Evolutionary conservation across 2,329 filamentous ascomycete species (phyloP), one percentile per base, ranked within the genome.

Genomic region (Pyrenophora tritici-repentis): DNA sequence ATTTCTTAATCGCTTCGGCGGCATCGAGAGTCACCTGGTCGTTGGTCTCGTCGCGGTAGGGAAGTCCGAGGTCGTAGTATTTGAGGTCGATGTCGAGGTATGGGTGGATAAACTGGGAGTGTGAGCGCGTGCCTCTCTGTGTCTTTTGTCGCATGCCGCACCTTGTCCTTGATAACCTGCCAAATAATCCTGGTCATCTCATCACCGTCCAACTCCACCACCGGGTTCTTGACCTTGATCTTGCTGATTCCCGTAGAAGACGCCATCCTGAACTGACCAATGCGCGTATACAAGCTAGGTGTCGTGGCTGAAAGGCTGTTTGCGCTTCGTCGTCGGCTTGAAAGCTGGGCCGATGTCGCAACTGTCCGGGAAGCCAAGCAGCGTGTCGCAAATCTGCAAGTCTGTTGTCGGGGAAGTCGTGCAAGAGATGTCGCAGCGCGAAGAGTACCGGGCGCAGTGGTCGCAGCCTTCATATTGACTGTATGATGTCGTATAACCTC

Each of bases 151-250:
- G 14, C 14, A 22, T 36, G 14, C 17, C 73, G 60, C 73, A 83
- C 81, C 73, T 95, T 96, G 80, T 97, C 90, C 85, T 97, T 97
- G 85, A 99, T 99, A 77, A 90, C 87, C 81, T 97, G 83, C 94
- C 94, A 99, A 82, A 99, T 99, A 76, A 99, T 92, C 70, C 94
- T 85, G 68, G 94, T 99, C 94, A 97, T 97, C 87, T 87, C 86
- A 76, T 87, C 85, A 71, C 93, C 93, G 75, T 97, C 93, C 70
- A 97, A 85, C 82, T 97, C 94, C 76, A 99, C 94, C 75, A 99
- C 87, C 62, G 94, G 94, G 79, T 96, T 97, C 86, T 96, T 92
- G 82, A 99, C 94, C 85, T 96, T 94, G 84, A 97, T 97, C 88
- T 97, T 99, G 72, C 84, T 81, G 84, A 97, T 96, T 86, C 96